These are phyloP conservation scores for Kuraishia piskuri DNA, from an alignment of 805 yeast genomes.

Conservation along the genomic window DNA sequence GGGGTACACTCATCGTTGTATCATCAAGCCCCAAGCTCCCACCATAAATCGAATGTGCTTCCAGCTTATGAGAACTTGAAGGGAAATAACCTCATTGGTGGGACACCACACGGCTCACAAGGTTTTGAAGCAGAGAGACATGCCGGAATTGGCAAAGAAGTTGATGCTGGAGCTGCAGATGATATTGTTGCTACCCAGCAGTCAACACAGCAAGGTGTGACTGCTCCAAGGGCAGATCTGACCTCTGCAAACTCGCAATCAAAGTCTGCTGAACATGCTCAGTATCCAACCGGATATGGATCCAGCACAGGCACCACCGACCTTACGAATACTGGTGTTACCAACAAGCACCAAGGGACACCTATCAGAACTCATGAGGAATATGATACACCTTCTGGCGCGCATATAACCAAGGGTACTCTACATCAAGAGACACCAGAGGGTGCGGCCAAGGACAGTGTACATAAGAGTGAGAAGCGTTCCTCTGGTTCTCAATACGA, in stretches of 20 bases:
- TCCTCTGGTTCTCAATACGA: background rate
- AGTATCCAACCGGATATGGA: background rate
- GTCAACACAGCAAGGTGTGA: background rate
- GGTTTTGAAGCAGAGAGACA: background rate
- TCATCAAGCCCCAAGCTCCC: background rate
- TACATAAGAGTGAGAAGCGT: background rate
- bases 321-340: background rate
- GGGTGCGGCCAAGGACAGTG: background rate
- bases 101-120: background rate
- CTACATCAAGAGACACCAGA: background rate
- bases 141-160: background rate
- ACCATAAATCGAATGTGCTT: background rate
- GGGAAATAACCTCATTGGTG: background rate
- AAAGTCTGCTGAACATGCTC: background rate
- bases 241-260: background rate
- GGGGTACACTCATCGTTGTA: background rate
- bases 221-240: background rate
- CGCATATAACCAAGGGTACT: background rate
- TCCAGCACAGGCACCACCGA: background rate
- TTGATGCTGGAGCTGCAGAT: background rate
- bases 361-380: background rate
- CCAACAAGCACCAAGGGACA: background rate
- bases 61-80: background rate
- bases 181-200: background rate
- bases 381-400: background rate